Evolutionary conservation across 2,329 filamentous ascomycete species (phyloP).

Genomic region (Podosphaera aphanis): DNA sequence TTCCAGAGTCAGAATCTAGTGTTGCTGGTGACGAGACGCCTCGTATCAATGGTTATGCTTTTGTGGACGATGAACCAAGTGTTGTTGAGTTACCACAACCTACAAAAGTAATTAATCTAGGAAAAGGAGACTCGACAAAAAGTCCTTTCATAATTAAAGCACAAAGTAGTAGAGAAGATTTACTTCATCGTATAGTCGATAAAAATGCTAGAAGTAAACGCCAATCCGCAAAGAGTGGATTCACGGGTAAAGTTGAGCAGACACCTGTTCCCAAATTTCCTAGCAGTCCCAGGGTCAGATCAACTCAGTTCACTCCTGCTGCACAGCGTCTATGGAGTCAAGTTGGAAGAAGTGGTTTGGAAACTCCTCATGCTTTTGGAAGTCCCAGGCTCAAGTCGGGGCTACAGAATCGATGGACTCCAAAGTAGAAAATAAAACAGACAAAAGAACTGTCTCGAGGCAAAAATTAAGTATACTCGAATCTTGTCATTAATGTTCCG

Average conservation of each 20-base stretch:
- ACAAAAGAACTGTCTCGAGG: no score
- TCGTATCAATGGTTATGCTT: slow-evolving; percentile 77
- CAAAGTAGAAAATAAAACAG: slow-evolving; percentile 5
- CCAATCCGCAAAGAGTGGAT: slow-evolving; percentile 31
- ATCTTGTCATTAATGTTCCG: no score
- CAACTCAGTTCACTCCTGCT: slow-evolving; percentile 44
- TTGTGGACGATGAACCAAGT: slow-evolving; percentile 65
- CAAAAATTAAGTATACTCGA: no score
- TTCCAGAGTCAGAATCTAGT: slow-evolving; percentile 37
- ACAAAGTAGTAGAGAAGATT: slow-evolving; percentile 49
- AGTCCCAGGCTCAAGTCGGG: slow-evolving; percentile 11
- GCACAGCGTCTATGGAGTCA: slow-evolving; percentile 44
- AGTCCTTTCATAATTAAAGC: slow-evolving; percentile 66
- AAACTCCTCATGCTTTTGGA: slow-evolving; percentile 11
- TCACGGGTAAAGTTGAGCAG: slow-evolving; percentile 32
- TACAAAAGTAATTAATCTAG: slow-evolving; percentile 30
- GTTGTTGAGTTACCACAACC: slow-evolving; percentile 19
- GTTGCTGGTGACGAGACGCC: slow-evolving; percentile 53
- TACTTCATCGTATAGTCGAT: slow-evolving; percentile 76
- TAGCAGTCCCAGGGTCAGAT: slow-evolving; percentile 32
- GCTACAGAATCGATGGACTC: slow-evolving; percentile 12
- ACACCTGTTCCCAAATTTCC: slow-evolving; percentile 48
- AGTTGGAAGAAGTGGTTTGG: slow-evolving; percentile 23
- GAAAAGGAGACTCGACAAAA: slow-evolving; percentile 34
- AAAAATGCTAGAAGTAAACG: slow-evolving; percentile 51